Conservation (phyloP, 768 basidiomycete species). For the Grammothele lineata region DNA sequence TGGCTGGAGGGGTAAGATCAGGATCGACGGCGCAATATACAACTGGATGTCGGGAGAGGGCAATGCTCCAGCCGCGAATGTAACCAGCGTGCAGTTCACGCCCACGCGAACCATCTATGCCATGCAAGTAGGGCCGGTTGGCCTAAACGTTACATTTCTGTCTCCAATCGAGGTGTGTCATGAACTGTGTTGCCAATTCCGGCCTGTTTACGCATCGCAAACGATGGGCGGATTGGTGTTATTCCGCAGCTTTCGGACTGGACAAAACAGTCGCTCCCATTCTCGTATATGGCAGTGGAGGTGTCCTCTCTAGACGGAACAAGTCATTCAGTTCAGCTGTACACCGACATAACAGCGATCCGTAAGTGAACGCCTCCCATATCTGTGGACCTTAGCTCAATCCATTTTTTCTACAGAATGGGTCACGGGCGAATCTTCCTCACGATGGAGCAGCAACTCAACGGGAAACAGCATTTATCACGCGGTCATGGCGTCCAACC, state of each 20-base stretch:
- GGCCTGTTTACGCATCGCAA: too few relatives aligned
- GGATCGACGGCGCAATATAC: slow-evolving; percentile 7
- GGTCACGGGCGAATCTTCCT: neutral
- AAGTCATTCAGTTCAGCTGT: slow-evolving; percentile 32
- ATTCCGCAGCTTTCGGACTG: slow-evolving; percentile 29
- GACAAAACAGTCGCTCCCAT: slow-evolving; percentile 36
- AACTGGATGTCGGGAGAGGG: slow-evolving; percentile 3
- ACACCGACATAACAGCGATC: slow-evolving; percentile 35
- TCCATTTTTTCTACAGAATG: slow-evolving; percentile 26
- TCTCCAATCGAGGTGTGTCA: slow-evolving; percentile 34
- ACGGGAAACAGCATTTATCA: neutral
- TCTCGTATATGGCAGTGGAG: slow-evolving; percentile 33
- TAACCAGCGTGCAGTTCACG: neutral
- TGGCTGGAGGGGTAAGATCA: slow-evolving; percentile 10
- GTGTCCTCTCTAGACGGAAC: slow-evolving; percentile 28
- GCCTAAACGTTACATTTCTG: slow-evolving; percentile 34
- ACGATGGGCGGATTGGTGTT: neutral
- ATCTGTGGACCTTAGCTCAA: slow-evolving; percentile 24
- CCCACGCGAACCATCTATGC: slow-evolving; percentile 20
- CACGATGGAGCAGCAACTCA: neutral
- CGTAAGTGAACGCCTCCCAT: too few relatives aligned
- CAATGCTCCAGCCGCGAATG: neutral
- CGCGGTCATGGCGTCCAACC: neutral
- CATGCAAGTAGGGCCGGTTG: slow-evolving; percentile 31
- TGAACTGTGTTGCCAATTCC: too few relatives aligned